Evolutionary conservation across 2,329 filamentous ascomycete genomes (phyloP), one percentile per base, ranked within the genome.

Genomic region (Aspergillus neotritici): DNA sequence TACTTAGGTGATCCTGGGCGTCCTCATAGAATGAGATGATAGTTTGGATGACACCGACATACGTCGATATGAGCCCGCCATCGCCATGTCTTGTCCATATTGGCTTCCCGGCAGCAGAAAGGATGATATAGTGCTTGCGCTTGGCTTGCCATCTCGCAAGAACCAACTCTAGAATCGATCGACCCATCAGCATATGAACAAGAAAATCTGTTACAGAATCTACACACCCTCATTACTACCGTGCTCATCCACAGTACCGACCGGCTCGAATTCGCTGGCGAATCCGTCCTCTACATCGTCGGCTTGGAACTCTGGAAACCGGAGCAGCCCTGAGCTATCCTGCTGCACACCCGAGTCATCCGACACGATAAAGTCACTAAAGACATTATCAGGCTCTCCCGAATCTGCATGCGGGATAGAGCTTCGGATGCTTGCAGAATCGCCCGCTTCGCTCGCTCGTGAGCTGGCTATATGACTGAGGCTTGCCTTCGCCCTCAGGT

Each of bases 81-180:
- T 96, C 88, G 32, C 94, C 93, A 62, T 98, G 91, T 37, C 94
- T 80, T 59, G 89, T 97, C 75, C 91, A 98, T 37, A 98, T 94
- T 9, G 93, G 94, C 64, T 98, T 98, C 14, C 93, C 93, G 8
- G 94, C 91, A 11, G 89, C 91, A 2, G 93, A 97, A 1, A 98
- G 73, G 57, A 98, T 94, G 68, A 98, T 81, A 65, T 95, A 98
- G 67, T 98, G 93, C 67, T 98, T 98, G 50, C 90, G 76, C 70
- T 97, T 97, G 31, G 85, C 80, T 62, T 89, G 93, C 90, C 90
- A 98, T 50, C 82, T 75, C 12, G 73, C 70, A 32, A 95, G 73
- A 17, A 87, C 71, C 13, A 62, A 21, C 31, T 66, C 63, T 66
- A 44, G 15, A 37, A 15, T 21, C 3, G 9, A 32, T 29, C 14